Conservation (phyloP, 179 eudicot species). For the Amaranthus tricolor region DNA sequence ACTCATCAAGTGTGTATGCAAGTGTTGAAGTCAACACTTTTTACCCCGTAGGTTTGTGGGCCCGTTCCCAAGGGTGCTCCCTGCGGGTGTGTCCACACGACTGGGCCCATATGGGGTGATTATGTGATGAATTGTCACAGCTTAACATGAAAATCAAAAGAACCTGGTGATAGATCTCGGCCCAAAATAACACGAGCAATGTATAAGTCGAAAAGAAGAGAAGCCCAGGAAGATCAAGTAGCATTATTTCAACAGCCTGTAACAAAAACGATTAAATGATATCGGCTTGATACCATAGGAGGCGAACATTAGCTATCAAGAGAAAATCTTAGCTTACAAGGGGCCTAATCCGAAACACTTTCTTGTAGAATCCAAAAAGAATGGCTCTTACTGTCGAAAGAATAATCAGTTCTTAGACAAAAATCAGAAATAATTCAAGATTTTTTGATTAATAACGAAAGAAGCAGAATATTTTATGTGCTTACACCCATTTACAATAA, state of each 20-base stretch:
- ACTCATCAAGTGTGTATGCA: too few species aligned
- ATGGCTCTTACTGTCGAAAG: conserved; percentile 56
- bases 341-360: conserved; percentile 35
- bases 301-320: background rate
- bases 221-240: conserved; percentile 81
- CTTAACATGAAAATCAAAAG: conserved; percentile 12
- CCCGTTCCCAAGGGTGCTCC: too few species aligned
- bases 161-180: conserved; percentile 93
- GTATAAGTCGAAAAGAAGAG: conserved; percentile 86
- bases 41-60: too few species aligned
- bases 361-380: conserved; percentile 52
- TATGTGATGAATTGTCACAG: background rate
- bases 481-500: conserved; percentile 69
- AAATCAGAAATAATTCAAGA: background rate
- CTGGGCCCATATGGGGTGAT: too few species aligned
- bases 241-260: conserved; percentile 56
- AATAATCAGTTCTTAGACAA: background rate
- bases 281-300: background rate
- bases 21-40: too few species aligned
- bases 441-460: background rate
- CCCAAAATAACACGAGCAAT: conserved; percentile 84
- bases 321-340: conserved; percentile 32
- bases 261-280: background rate
- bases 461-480: conserved; percentile 8
- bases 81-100: too few species aligned